A percentile compares a stretch with the other conserved stretches of the same genome.
Evolutionary conservation across 257 asterid genomes (phyloP).

Genomic region (Solanum phureja): DNA sequence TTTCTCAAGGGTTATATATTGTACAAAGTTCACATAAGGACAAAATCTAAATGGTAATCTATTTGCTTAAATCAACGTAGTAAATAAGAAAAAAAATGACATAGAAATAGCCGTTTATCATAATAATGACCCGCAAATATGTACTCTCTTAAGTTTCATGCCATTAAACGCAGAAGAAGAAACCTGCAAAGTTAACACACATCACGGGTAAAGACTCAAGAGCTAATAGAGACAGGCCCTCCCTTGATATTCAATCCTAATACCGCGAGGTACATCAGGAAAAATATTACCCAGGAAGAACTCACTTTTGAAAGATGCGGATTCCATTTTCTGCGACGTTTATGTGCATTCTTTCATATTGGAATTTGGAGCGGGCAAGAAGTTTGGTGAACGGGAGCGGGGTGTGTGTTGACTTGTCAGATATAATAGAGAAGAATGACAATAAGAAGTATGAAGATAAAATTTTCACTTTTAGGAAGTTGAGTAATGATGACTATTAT

Average conservation of each 20-base stretch:
- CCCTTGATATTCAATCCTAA: no score
- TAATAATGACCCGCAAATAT: no score
- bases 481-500: neutral
- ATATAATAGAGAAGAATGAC: no score
- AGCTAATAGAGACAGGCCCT: neutral
- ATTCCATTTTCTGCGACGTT: neutral
- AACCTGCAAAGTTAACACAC: no score
- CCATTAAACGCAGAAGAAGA: neutral
- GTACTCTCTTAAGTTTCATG: no score
- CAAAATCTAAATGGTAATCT: neutral
- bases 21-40: neutral
- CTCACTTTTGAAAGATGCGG: neutral
- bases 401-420: neutral
- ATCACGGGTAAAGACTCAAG: neutral
- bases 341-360: neutral
- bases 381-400: neutral
- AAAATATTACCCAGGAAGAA: neutral
- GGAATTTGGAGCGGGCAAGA: neutral
- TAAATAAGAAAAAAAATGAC: neutral
- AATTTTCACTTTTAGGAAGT: neutral
- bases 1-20: neutral
- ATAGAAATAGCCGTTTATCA: neutral
- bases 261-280: accelerated
- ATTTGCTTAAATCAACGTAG: neutral
- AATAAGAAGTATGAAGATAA: neutral